A percentile compares a stretch with the other conserved stretches of the same genome.
phyloP scores from a whole-genome alignment of 208 protist genomes.

The Trypanosoma theileri region DNA sequence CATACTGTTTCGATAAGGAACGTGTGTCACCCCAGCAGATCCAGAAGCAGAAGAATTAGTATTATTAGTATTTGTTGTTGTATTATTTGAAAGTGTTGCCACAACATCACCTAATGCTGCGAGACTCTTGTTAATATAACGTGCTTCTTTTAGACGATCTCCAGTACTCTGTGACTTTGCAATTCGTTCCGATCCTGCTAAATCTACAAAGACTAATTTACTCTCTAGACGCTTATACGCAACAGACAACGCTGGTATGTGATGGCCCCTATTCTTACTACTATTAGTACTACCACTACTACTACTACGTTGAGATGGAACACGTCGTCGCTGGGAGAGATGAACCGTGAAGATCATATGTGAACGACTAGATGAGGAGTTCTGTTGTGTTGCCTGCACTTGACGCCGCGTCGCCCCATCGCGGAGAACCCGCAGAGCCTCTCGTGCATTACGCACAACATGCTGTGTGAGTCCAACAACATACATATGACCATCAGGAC shows the following conservation, averaged over 20 bases:
- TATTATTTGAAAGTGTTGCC: slow-evolving; percentile 32
- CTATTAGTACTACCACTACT: not conserved
- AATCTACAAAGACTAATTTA: slow-evolving; percentile 72
- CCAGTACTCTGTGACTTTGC: slow-evolving; percentile 34
- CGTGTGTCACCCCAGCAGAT: slow-evolving; percentile 14
- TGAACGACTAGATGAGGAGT: slow-evolving; percentile 38
- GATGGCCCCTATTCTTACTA: not conserved
- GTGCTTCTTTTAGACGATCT: slow-evolving; percentile 46
- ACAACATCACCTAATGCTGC: slow-evolving; percentile 64
- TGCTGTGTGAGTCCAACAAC: slow-evolving; percentile 31
- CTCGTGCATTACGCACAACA: slow-evolving; percentile 26
- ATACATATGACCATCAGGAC: slow-evolving; percentile 18
- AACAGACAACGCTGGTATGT: not conserved
- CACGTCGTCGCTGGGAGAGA: slow-evolving; percentile 22
- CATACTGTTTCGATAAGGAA: slow-evolving; percentile 80
- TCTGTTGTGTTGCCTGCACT: slow-evolving; percentile 35
- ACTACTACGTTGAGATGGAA: not conserved
- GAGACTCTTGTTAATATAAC: slow-evolving; percentile 51
- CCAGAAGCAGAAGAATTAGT: not conserved
- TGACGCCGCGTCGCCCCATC: slow-evolving; percentile 29
- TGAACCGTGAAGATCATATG: slow-evolving; percentile 52
- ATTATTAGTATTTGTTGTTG: slow-evolving; percentile 2
- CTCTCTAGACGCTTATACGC: slow-evolving; percentile 20
- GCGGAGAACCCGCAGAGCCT: slow-evolving; percentile 28
- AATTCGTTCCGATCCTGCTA: slow-evolving; percentile 72